phyloP scores from a whole-genome alignment of 108 stramenopile genomes.

The Nitzschia sp. region DNA sequence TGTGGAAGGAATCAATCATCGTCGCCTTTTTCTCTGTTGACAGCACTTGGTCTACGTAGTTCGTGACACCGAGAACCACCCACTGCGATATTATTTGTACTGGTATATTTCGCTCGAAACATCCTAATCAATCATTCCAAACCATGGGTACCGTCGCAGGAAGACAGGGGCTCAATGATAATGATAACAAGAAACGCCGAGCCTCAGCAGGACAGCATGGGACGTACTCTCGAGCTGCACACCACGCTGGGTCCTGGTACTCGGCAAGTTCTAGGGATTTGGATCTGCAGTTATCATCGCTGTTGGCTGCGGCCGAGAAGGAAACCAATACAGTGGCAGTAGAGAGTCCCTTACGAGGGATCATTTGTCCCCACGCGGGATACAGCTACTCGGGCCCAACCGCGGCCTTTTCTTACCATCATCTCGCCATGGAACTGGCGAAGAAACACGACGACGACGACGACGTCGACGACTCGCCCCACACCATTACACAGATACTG shows the following conservation, averaged over 20 bases:
- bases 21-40: too few species aligned
- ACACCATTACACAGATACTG: constrained; percentile 44
- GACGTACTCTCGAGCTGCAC: constrained; percentile 59
- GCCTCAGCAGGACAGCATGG: neutral
- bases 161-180: too few species aligned
- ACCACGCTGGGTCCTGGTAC: constrained; percentile 86
- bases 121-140: too few species aligned
- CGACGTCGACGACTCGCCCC: neutral
- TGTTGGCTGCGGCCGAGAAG: constrained; percentile 27
- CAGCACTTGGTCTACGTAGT: too few species aligned
- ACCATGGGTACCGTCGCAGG: constrained; percentile 13
- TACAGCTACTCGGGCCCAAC: constrained; percentile 86
- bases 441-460: too few species aligned
- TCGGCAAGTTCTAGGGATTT: constrained; percentile 38
- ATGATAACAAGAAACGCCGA: neutral
- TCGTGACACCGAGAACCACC: too few species aligned
- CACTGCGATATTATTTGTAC: too few species aligned
- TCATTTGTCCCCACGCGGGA: constrained; percentile 85
- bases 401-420: constrained; percentile 72
- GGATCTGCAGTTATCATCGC: constrained; percentile 43
- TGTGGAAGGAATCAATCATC: too few species aligned
- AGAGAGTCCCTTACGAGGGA: constrained; percentile 39
- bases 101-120: too few species aligned
- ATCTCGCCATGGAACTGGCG: constrained; percentile 38
- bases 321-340: constrained; percentile 1